Conservation (phyloP, 768 basidiomycete genomes). For the Russula abietina region DNA sequence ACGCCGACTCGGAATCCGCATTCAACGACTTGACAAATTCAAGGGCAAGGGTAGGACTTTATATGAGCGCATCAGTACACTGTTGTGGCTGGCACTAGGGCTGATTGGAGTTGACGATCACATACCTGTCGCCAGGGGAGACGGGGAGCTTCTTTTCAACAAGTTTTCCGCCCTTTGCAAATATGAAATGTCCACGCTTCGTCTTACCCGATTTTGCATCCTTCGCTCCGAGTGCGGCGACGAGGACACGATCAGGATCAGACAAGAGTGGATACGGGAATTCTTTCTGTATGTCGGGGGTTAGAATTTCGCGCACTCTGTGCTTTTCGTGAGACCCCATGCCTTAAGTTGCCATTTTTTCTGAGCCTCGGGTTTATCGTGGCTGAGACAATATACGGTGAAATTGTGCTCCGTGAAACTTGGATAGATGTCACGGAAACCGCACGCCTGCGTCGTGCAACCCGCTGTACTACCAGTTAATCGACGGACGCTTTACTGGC, state of each 20-base stretch:
- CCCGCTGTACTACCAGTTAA: conserved; percentile 50
- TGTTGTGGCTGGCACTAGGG: not conserved
- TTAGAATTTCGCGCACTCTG: conserved; percentile 6
- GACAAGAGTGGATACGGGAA: conserved; percentile 84
- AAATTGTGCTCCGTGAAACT: conserved; percentile 65
- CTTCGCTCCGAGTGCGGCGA: conserved; percentile 70
- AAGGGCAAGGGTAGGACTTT: conserved; percentile 57
- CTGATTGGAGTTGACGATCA: not conserved
- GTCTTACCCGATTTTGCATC: conserved; percentile 54
- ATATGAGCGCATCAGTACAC: not conserved
- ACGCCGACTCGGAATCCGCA: not conserved
- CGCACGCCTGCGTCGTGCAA: conserved; percentile 90
- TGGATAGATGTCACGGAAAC: conserved; percentile 77
- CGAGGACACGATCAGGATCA: conserved; percentile 77
- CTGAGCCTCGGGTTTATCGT: conserved; percentile 69
- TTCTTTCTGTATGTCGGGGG: conserved; percentile 49
- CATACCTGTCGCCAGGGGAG: conserved; percentile 78
- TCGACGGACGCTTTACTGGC: not conserved
- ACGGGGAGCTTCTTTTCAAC: conserved; percentile 81
- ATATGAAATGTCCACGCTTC: conserved; percentile 90
- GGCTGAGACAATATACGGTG: conserved; percentile 78
- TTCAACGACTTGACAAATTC: conserved; percentile 54
- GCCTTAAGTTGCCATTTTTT: conserved; percentile 85
- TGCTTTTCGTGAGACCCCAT: conserved; percentile 21
- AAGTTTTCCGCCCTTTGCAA: conserved; percentile 86